phyloP scores from a whole-genome alignment of 1,139 yeast genomes.

The Protomyces gravidus region DNA sequence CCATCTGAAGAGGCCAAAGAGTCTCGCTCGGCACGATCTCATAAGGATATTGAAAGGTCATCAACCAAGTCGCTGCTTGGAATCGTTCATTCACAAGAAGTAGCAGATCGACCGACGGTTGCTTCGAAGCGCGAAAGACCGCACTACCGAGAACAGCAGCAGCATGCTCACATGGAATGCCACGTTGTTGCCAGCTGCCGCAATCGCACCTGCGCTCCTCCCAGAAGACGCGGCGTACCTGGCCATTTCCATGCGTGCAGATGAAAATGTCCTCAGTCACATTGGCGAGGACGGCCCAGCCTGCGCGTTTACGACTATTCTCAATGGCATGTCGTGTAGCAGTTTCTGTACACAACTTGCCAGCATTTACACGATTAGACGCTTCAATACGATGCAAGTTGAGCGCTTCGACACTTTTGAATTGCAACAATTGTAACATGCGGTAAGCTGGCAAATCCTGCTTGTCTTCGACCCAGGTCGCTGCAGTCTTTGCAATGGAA shows the following conservation, averaged over 20 bases:
- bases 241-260: not conserved
- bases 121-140: not conserved
- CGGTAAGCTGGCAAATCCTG: not conserved
- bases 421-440: not conserved
- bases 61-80: not conserved
- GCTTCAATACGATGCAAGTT: not conserved
- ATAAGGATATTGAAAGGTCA: not conserved
- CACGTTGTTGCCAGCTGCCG: not conserved
- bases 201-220: not conserved
- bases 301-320: not conserved
- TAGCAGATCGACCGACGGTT: not conserved
- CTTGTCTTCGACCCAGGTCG: not conserved
- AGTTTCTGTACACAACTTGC: not conserved
- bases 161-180: not conserved
- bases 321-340: not conserved
- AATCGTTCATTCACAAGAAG: not conserved
- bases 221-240: not conserved
- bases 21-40: slow-evolving; percentile 1
- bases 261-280: not conserved
- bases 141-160: not conserved
- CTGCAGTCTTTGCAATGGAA: not conserved
- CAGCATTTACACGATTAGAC: not conserved
- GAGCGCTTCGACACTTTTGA: not conserved
- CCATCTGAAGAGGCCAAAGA: not conserved
- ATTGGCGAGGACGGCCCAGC: not conserved